Evolutionary conservation across 208 protist species (phyloP), one percentile per base, ranked within the genome.

Genomic region (Plasmodiophora brassicae): DNA sequence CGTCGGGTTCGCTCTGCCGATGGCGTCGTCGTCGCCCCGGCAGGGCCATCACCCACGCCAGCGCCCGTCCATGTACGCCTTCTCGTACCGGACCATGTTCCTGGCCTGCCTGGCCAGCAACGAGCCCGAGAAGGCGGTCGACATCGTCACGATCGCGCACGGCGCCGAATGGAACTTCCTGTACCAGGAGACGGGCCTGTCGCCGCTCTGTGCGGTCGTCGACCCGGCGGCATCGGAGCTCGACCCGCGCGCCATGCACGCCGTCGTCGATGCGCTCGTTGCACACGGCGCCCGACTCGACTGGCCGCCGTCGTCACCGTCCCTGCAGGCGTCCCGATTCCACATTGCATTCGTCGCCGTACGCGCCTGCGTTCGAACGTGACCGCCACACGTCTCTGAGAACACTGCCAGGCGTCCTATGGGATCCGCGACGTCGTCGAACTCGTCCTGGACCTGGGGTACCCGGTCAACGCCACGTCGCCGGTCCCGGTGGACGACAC

Each of bases 111-210:
- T n/a, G n/a, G n/a, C n/a, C n/a, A n/a, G n/a, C n/a, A n/a, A n/a
- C n/a, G n/a, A n/a, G n/a, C n/a, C n/a, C n/a, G n/a, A n/a, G n/a
- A n/a, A n/a, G n/a, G n/a, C n/a, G n/a, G n/a, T n/a, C n/a, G n/a
- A n/a, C n/a, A 5, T 78, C 5, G n/a, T 78, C 65, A 5, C 5
- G 32, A 5, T 44, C 10, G 5, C n/a, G 14, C 5, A n/a, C 14
- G n/a, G n/a, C 65, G 65, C n/a, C 65, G 65, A 78, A 14, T 78
- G 65, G 65, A 78, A 78, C 41, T 78, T 78, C 65, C 14, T 5
- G 32, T 78, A 78, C n/a, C 32, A 78, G 14, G n/a, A 78, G 32
- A 78, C 20, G 32, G 65, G 65, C n/a, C 65, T 78, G n/a, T 38
- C 65, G 65, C 65, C 65, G 65, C 20, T 78, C 65, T 14, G 14